These are phyloP conservation scores for Jacaranda copaia DNA, from an alignment of 257 asterid species.

Conservation along the genomic window DNA sequence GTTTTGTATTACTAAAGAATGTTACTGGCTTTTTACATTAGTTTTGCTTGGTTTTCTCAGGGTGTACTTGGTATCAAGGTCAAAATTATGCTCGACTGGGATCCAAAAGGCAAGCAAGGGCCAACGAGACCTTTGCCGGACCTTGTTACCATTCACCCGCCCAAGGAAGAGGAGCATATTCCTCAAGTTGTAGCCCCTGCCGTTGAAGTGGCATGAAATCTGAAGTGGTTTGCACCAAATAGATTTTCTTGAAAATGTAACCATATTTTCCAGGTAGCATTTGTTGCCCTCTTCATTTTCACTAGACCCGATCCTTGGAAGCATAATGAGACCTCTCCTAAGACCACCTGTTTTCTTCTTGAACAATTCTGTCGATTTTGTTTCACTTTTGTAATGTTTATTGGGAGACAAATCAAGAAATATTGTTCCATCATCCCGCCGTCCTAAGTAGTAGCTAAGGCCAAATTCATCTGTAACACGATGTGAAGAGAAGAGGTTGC, in stretches of 20 bases:
- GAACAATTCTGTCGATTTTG: not conserved
- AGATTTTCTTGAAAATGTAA: not conserved
- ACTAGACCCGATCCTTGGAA: not conserved
- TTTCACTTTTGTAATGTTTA: slow-evolving; percentile 14
- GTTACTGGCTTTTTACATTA: not conserved
- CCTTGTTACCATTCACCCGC: slow-evolving; percentile 46
- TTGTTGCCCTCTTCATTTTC: not conserved
- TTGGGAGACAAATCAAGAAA: not conserved
- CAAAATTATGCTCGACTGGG: slow-evolving; percentile 51
- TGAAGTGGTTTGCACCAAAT: not conserved
- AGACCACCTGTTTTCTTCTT: no score
- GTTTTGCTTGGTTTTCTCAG: slow-evolving; percentile 21
- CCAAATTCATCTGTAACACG: no score
- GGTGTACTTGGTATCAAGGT: slow-evolving; percentile 53
- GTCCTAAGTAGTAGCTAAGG: no score
- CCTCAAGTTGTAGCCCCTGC: slow-evolving; percentile 43
- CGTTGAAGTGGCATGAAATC: slow-evolving; percentile 36
- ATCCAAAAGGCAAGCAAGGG: slow-evolving; percentile 48
- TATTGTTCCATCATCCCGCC: no score
- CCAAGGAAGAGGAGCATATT: slow-evolving; percentile 42
- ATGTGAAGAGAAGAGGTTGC: no score
- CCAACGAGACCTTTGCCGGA: slow-evolving; percentile 46
- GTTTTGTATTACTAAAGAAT: not conserved
- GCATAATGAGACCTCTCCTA: not conserved
- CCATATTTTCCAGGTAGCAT: not conserved